Percentiles rank a stretch among this genome's conserved stretches.
Conservation (phyloP, 768 basidiomycete genomes). For the Suillus discolor region DNA sequence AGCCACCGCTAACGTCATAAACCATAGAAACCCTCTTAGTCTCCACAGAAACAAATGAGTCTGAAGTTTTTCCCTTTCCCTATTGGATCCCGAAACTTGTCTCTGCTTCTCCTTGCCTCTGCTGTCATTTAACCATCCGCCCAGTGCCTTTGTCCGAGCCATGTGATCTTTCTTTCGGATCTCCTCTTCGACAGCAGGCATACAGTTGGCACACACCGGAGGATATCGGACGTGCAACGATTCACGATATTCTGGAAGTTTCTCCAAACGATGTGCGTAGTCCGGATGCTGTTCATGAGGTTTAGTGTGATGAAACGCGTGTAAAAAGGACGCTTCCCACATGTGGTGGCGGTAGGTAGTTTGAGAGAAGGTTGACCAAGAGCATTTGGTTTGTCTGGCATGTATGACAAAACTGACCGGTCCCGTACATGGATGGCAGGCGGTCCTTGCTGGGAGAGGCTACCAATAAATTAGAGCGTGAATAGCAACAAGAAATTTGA, state of each 20-base stretch:
- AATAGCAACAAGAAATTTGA: neutral
- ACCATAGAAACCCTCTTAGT: constrained; percentile 70
- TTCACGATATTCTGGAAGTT: constrained; percentile 70
- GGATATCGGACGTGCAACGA: constrained; percentile 85
- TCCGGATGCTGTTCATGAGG: constrained; percentile 63
- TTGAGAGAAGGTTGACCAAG: constrained; percentile 82
- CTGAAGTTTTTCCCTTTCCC: constrained; percentile 45
- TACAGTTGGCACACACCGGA: constrained; percentile 77
- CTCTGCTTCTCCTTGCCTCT: constrained; percentile 65
- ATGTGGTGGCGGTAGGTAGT: constrained; percentile 80
- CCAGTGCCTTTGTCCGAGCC: constrained; percentile 78
- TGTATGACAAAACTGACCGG: constrained; percentile 76
- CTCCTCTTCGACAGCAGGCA: constrained; percentile 80
- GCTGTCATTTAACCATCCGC: constrained; percentile 66
- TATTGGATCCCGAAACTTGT: constrained; percentile 42
- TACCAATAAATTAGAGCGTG: constrained; percentile 27
- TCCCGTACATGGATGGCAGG: constrained; percentile 59
- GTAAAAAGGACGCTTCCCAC: constrained; percentile 45
- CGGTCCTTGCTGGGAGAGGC: constrained; percentile 72
- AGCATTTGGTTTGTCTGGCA: constrained; percentile 95
- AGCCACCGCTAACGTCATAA: constrained; percentile 43
- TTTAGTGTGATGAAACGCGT: constrained; percentile 12
- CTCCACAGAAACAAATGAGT: constrained; percentile 67
- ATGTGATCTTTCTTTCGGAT: constrained; percentile 78
- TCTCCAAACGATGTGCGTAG: constrained; percentile 61